Conservation (phyloP, 768 basidiomycete species). For the Lactifluus rugatus region DNA sequence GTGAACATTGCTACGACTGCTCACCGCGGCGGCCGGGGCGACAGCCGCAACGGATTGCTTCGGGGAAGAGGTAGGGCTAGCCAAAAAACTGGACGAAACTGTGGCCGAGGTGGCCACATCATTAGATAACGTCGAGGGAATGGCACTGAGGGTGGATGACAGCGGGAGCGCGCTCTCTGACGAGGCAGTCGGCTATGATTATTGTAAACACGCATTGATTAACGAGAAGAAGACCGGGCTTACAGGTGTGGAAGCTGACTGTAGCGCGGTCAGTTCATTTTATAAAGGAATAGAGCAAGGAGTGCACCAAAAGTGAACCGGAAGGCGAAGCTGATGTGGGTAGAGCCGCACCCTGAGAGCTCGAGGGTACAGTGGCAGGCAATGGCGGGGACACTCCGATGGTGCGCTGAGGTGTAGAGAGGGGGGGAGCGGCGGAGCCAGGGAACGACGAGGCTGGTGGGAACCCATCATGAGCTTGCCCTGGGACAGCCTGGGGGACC, state of each 20-base stretch:
- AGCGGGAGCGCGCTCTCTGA: not conserved
- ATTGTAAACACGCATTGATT: not conserved
- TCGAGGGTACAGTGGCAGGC: not conserved
- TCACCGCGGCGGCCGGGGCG: not conserved
- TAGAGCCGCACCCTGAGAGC: not conserved
- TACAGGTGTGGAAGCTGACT: constrained; percentile 1
- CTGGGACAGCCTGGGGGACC: constrained; percentile 8
- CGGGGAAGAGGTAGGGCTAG: not conserved
- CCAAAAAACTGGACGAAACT: not conserved
- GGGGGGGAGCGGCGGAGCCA: not conserved
- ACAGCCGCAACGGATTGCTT: not conserved
- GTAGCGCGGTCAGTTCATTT: not conserved
- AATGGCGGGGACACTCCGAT: not conserved
- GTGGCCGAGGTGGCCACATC: not conserved
- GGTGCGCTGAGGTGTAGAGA: not conserved
- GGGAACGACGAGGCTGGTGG: not conserved
- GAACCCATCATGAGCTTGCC: not conserved
- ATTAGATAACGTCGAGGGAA: not conserved
- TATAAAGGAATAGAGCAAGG: not conserved
- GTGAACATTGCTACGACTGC: not conserved
- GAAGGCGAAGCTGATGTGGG: not conserved
- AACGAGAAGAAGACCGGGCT: not conserved
- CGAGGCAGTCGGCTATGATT: not conserved
- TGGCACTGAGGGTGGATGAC: not conserved
- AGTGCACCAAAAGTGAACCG: not conserved